Evolutionary conservation across 495 filamentous ascomycete species (phyloP).

Genomic region (Aspergillus coremiiformis): DNA sequence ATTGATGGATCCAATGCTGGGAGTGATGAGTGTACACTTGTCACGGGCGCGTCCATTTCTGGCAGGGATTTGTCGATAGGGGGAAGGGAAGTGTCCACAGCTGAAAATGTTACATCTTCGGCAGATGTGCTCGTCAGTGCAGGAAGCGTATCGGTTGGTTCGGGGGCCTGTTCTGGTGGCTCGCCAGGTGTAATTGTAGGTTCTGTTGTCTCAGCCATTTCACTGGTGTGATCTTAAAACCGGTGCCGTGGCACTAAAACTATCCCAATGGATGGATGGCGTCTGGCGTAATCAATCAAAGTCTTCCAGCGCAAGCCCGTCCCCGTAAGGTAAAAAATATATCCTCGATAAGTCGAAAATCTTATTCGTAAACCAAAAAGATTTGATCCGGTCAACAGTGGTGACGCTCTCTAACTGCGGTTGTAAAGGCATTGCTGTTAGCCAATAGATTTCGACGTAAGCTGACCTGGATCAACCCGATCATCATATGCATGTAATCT

Average conservation of each 20-base stretch:
- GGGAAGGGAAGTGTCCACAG: constrained; percentile 28
- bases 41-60: constrained; percentile 21
- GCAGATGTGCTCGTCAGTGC: constrained; percentile 15
- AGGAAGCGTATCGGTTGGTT: constrained; percentile 14
- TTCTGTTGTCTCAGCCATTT: constrained; percentile 35
- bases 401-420: constrained; percentile 5
- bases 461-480: not conserved
- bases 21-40: constrained; percentile 19
- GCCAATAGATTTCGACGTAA: constrained; percentile 3
- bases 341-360: not conserved
- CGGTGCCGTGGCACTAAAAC: not conserved
- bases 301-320: not conserved
- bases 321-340: not conserved
- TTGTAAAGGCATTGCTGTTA: constrained; percentile 4
- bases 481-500: not conserved
- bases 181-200: constrained; percentile 25
- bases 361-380: constrained; percentile 2
- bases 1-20: constrained; percentile 29
- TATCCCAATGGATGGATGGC: not conserved
- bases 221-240: not conserved
- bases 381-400: constrained; percentile 1
- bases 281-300: not conserved
- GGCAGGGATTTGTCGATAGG: constrained; percentile 35
- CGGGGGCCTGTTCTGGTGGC: constrained; percentile 18
- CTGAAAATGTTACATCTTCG: constrained; percentile 16